These are phyloP conservation scores for Solanum pinnatisectum DNA, from an alignment of 257 asterid genomes.

Conservation along the genomic window DNA sequence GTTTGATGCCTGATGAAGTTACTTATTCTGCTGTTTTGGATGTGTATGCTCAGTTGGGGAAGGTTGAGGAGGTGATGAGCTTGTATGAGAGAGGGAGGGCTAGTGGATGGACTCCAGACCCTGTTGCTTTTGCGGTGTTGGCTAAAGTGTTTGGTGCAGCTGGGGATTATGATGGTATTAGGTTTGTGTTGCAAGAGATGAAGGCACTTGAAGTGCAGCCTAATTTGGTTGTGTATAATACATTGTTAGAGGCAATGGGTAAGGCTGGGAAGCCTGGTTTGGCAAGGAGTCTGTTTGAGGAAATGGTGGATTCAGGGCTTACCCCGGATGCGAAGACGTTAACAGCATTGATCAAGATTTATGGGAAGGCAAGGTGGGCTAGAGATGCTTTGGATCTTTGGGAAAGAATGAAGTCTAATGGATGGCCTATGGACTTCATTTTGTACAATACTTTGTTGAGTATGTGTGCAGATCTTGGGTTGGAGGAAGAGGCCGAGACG, in stretches of 20 bases:
- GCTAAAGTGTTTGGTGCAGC: constrained; percentile 86
- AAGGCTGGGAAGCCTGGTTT: constrained; percentile 87
- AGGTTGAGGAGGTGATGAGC: constrained; percentile 81
- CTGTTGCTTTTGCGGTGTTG: constrained; percentile 62
- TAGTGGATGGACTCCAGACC: constrained; percentile 93
- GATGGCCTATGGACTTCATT: constrained; percentile 90
- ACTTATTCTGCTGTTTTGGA: constrained; percentile 86
- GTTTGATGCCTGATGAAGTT: constrained; percentile 94
- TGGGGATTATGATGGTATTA: constrained; percentile 90
- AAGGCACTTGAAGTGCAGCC: constrained; percentile 65
- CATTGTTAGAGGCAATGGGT: constrained; percentile 81
- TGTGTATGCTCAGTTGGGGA: constrained; percentile 76
- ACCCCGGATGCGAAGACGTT: constrained; percentile 69
- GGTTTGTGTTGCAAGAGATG: constrained; percentile 77
- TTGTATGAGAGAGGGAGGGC: constrained; percentile 88
- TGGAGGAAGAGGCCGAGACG: constrained; percentile 74
- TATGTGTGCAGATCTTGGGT: constrained; percentile 96
- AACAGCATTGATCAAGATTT: constrained; percentile 78
- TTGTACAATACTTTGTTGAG: constrained; percentile 75
- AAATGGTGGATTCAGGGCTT: constrained; percentile 76
- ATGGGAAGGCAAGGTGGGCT: constrained; percentile 93
- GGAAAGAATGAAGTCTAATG: constrained; percentile 71
- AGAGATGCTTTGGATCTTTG: constrained; percentile 77
- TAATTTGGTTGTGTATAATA: constrained; percentile 74
- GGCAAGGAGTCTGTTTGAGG: constrained; percentile 80